These are phyloP conservation scores for Epicoccum nigrum DNA, from an alignment of 2,329 filamentous ascomycete species.

Conservation along the genomic window DNA sequence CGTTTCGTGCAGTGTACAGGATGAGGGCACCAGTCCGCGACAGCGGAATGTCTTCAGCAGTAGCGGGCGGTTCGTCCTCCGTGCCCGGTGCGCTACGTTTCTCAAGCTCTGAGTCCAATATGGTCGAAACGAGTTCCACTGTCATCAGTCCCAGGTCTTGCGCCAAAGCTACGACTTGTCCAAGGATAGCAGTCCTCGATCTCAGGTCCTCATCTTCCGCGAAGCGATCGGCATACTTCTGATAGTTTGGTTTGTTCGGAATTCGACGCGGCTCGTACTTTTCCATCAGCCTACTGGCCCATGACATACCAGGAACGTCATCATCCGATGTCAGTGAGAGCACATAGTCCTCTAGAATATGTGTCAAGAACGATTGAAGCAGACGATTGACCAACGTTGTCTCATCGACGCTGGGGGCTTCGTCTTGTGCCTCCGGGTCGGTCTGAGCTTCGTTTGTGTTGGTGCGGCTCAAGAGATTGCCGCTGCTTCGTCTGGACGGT, in stretches of 20 bases:
- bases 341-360: conserved; percentile 75
- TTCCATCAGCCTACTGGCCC: conserved; percentile 68
- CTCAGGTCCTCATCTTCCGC: conserved; percentile 67
- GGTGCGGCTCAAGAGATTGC: conserved; percentile 47
- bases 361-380: conserved; percentile 78
- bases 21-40: conserved; percentile 62
- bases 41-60: conserved; percentile 60
- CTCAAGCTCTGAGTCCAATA: conserved; percentile 49
- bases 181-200: conserved; percentile 69
- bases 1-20: conserved; percentile 59
- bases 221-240: conserved; percentile 68
- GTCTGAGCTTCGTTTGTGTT: conserved; percentile 50
- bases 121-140: conserved; percentile 54
- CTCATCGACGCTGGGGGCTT: conserved; percentile 59
- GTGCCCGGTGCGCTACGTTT: conserved; percentile 52
- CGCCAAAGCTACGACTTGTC: conserved; percentile 72
- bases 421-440: conserved; percentile 62
- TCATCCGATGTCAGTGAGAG: conserved; percentile 55
- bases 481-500: conserved; percentile 63
- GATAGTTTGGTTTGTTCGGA: conserved; percentile 61
- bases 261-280: conserved; percentile 68
- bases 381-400: conserved; percentile 66
- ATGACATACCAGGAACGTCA: conserved; percentile 57
- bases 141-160: conserved; percentile 61
- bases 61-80: conserved; percentile 62